These are phyloP conservation scores for Suillus paluster DNA, from an alignment of 768 basidiomycete species.

Conservation along the genomic window DNA sequence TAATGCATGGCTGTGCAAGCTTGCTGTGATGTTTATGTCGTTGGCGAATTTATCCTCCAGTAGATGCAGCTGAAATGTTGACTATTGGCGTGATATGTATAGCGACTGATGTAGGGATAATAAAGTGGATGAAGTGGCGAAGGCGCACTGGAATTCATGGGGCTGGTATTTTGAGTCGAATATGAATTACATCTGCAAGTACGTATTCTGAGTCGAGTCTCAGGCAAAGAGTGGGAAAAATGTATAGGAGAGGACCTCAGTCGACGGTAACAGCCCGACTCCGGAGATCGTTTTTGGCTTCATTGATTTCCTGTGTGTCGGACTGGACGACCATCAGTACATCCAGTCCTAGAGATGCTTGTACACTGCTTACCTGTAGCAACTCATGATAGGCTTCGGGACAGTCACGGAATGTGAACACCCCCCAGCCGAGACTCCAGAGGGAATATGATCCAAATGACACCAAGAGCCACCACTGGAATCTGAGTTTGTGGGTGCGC, in stretches of 20 bases:
- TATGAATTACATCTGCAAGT: not conserved
- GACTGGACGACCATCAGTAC: not conserved
- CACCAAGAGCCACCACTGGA: conserved; percentile 84
- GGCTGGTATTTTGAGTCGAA: not conserved
- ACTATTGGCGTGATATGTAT: too few species aligned
- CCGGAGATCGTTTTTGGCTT: conserved; percentile 61
- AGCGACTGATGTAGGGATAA: not conserved
- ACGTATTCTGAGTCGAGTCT: not conserved
- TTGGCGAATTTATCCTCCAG: too few species aligned
- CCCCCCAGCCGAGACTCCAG: conserved; percentile 75
- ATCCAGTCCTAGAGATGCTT: not conserved
- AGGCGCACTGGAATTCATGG: not conserved
- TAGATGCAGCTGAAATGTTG: too few species aligned
- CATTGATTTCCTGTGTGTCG: conserved; percentile 58
- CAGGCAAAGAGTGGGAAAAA: not conserved
- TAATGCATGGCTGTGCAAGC: too few species aligned
- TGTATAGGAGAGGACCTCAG: conserved; percentile 25
- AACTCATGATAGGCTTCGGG: conserved; percentile 80
- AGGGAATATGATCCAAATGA: conserved; percentile 81
- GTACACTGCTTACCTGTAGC: conserved; percentile 50
- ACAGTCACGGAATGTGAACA: conserved; percentile 76
- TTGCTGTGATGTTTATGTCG: too few species aligned
- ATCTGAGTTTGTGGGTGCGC: conserved; percentile 46
- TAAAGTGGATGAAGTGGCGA: not conserved
- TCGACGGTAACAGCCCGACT: conserved; percentile 65